phyloP scores from a whole-genome alignment of 352 stramenopile genomes.

The Globisporangium barbulae region DNA sequence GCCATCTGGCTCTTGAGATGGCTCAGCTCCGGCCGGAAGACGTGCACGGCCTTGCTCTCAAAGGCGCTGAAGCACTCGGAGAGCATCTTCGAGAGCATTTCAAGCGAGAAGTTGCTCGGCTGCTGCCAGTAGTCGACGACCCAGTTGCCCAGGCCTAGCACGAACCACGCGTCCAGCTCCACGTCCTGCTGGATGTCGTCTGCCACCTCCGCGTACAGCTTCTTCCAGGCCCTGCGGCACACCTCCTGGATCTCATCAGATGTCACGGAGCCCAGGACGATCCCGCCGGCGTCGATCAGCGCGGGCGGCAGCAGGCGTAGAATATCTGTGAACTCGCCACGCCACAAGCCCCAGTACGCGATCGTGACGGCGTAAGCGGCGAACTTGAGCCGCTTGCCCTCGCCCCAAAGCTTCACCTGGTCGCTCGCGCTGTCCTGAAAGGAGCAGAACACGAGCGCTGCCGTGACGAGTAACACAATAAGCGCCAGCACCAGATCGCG shows the following conservation, averaged over 20 bases:
- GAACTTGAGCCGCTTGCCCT: constrained; percentile 67
- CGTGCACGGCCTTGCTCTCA: constrained; percentile 42
- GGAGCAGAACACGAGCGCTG: constrained; percentile 31
- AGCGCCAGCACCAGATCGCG: constrained; percentile 38
- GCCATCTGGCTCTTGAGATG: constrained; percentile 44
- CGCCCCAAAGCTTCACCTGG: constrained; percentile 47
- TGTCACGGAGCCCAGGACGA: constrained; percentile 23
- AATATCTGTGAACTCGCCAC: constrained; percentile 43
- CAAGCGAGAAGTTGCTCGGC: constrained; percentile 68
- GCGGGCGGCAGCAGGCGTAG: constrained; percentile 49
- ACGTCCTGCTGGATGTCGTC: constrained; percentile 58
- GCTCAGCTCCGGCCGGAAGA: constrained; percentile 55
- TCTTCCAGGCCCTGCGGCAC: constrained; percentile 7
- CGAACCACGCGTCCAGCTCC: constrained; percentile 67
- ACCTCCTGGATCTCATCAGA: constrained; percentile 20
- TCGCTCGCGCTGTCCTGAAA: constrained; percentile 25
- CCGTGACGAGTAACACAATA: constrained; percentile 36
- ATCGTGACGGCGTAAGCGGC: constrained; percentile 52
- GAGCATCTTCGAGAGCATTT: constrained; percentile 64
- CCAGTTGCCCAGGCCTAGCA: constrained; percentile 68
- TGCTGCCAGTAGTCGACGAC: constrained; percentile 81
- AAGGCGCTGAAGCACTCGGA: constrained; percentile 51
- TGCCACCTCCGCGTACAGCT: constrained; percentile 9
- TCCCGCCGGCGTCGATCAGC: constrained; percentile 58
- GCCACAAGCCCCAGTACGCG: constrained; percentile 55